phyloP scores from a whole-genome alignment of 495 filamentous ascomycete genomes.

The Neurospora sp. region DNA sequence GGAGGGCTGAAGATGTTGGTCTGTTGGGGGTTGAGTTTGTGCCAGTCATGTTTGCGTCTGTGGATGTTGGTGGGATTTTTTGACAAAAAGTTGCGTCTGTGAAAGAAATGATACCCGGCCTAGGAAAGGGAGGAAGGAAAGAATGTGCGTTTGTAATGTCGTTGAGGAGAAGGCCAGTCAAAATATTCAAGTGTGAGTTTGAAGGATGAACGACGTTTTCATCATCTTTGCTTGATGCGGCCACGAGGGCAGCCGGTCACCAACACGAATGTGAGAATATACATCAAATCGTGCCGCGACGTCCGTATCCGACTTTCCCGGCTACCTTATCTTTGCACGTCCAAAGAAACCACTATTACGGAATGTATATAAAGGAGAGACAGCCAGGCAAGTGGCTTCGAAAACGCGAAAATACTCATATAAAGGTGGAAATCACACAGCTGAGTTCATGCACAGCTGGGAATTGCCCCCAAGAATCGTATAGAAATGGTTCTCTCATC shows the following conservation, averaged over 20 bases:
- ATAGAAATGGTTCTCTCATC: not conserved
- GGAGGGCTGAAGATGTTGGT: not conserved
- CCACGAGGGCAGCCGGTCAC: not conserved
- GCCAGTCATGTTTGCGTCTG: not conserved
- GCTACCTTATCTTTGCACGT: too few species aligned
- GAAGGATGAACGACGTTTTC: not conserved
- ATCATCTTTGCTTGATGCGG: not conserved
- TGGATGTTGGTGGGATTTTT: not conserved
- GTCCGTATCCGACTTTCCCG: not conserved
- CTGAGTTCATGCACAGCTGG: not conserved
- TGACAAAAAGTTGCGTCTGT: not conserved
- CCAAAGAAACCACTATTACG: too few species aligned
- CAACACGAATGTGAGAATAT: not conserved
- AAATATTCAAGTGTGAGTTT: not conserved
- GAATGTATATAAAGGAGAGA: not conserved
- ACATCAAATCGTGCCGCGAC: not conserved
- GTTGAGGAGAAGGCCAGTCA: not conserved
- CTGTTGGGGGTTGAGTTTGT: not conserved
- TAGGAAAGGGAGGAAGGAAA: not conserved
- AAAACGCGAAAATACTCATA: not conserved
- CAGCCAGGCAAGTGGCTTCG: not conserved
- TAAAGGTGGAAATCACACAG: not conserved
- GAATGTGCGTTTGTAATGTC: not conserved
- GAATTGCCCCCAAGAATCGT: not conserved
- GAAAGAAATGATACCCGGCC: not conserved